Percentiles rank a stretch among this genome's conserved stretches.
Conservation (phyloP, 306 rosid genomes). For the Cucumis melo region DNA sequence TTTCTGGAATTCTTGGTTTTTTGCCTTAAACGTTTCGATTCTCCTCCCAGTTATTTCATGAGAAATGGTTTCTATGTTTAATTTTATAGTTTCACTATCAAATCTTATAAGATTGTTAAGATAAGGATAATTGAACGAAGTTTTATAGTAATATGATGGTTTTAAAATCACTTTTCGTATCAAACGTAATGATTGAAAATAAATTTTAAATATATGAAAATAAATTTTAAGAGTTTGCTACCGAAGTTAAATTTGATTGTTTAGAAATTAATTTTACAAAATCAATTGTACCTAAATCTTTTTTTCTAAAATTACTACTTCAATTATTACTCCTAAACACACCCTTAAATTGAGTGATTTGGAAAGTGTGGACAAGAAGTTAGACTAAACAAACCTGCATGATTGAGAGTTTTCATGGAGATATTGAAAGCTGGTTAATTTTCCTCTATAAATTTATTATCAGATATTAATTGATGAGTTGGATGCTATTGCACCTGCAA, state of each 20-base stretch:
- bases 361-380: not conserved
- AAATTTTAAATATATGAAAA: no score
- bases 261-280: no score
- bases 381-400: not conserved
- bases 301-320: no score
- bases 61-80: not conserved
- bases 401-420: not conserved
- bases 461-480: conserved; percentile 85
- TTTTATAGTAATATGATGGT: not conserved
- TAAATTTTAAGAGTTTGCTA: no score
- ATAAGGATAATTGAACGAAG: not conserved
- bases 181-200: no score
- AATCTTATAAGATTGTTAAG: not conserved
- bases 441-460: conserved; percentile 10
- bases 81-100: not conserved
- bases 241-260: no score
- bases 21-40: not conserved
- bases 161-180: no score
- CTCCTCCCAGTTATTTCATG: not conserved
- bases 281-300: no score
- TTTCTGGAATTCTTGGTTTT: conserved; percentile 10
- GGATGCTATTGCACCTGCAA: conserved; percentile 86
- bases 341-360: not conserved
- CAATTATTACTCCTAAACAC: no score
- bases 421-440: not conserved